A percentile compares a stretch with the other conserved stretches of the same genome.
Conservation (phyloP, 495 filamentous ascomycete species). For the Hypoxylon fuscum region DNA sequence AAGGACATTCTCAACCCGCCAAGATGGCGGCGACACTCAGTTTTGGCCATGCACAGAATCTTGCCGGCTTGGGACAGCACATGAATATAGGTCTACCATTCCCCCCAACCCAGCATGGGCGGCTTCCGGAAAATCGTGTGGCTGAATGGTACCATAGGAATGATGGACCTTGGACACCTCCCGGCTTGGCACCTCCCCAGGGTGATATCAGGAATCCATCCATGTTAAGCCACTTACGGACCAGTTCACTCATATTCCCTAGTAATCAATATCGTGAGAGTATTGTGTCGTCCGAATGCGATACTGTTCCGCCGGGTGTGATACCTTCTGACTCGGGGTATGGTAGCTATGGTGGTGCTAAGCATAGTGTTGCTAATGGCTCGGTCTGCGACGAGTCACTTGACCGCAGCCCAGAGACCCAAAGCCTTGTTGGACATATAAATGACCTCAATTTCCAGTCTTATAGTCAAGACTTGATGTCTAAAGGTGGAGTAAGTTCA, state of each 20-base stretch:
- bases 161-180: slow-evolving; percentile 53
- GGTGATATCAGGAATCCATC: slow-evolving; percentile 24
- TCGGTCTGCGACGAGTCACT: slow-evolving; percentile 57
- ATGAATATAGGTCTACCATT: slow-evolving; percentile 20
- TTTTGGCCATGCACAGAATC: slow-evolving; percentile 23
- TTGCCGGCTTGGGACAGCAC: slow-evolving; percentile 21
- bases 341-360: slow-evolving; percentile 56
- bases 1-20: slow-evolving; percentile 18
- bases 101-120: slow-evolving; percentile 15
- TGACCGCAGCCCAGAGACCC: slow-evolving; percentile 49
- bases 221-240: slow-evolving; percentile 17
- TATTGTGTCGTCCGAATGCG: slow-evolving; percentile 62
- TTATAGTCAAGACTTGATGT: slow-evolving; percentile 21
- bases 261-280: slow-evolving; percentile 30
- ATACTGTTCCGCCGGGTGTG: slow-evolving; percentile 60
- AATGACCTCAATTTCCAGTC: slow-evolving; percentile 26
- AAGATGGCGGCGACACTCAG: slow-evolving; percentile 17
- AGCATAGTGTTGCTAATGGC: slow-evolving; percentile 53
- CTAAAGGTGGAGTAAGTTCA: slow-evolving; percentile 16
- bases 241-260: slow-evolving; percentile 13
- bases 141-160: slow-evolving; percentile 47
- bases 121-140: slow-evolving; percentile 39
- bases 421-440: slow-evolving; percentile 49
- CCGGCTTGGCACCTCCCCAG: slow-evolving; percentile 26
- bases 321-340: slow-evolving; percentile 72